Evolutionary conservation across 371 early-diverging fungal species (phyloP), one percentile per base, ranked within the genome.

Genomic region (Mortierella sp.): DNA sequence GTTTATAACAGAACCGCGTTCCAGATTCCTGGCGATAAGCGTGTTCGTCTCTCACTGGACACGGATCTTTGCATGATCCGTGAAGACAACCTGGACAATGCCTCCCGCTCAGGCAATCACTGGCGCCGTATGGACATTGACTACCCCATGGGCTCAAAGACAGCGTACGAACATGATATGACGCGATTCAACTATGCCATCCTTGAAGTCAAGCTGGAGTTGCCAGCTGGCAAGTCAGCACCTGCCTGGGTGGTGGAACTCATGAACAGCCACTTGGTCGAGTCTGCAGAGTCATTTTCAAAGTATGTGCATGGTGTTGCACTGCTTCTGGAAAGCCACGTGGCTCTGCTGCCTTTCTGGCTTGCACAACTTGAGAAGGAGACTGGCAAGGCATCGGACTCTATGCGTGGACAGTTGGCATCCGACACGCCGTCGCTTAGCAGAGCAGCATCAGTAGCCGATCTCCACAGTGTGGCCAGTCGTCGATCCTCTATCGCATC

Each of bases 1-100:
- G 94, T 96, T 62, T 99, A 99, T 83, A 97, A 96, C 79, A 91
- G 99, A 66, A 98, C 96, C 16, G 98, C 98, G 4, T 99, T 99
- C 85, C 99, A 99, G 80, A 82, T 97, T 34, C 98, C 99, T 0
- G 96, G 95, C n/a, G 97, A 98, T 79, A 89, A 94, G 16, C 83
- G 90, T 27, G 94, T 99, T 19, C 89, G 98, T 43, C 92, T 99
- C 29, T 92, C 92, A 17, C 83, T 99, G 2, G 99, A 99, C 78
- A 97, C 97, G 3, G 95, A 99, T 56, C 83, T 99, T 54, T 87
- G 95, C 45, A 97, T 98, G 93, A 93, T 98, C 65, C 94, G 97
- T 41, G 99, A 98, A 79, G 97, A 98, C 79, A 90, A 93, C 62
- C 78, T 85, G 54, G 90, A 91, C 53, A 90, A 85, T 50, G 49